A percentile compares a stretch with the other conserved stretches of the same genome.
These are phyloP conservation scores for Fusarium tanahbumbuense DNA, from an alignment of 2,329 filamentous ascomycete genomes.

Conservation along the genomic window DNA sequence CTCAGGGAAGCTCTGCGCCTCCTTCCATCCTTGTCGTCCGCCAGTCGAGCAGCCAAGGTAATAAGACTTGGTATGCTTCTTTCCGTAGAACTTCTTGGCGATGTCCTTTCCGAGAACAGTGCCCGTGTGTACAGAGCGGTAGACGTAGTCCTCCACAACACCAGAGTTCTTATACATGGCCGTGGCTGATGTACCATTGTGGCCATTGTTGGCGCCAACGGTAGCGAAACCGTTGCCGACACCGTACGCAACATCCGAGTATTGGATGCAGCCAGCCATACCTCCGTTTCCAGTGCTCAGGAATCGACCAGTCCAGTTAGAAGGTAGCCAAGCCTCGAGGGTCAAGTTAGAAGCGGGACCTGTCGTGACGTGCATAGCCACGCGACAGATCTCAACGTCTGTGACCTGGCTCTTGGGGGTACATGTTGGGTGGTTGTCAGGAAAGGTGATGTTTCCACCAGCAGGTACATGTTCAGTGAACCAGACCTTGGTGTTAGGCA, in stretches of 20 bases:
- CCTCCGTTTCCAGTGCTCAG: constrained; percentile 63
- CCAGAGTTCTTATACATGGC: constrained; percentile 28
- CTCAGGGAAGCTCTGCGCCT: constrained; percentile 64
- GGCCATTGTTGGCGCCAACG: constrained; percentile 60
- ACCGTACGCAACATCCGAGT: constrained; percentile 53
- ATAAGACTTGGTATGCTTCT: constrained; percentile 59
- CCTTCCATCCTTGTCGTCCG: constrained; percentile 67
- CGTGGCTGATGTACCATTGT: constrained; percentile 26
- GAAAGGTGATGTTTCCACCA: constrained; percentile 26
- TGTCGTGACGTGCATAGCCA: constrained; percentile 31
- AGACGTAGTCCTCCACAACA: constrained; percentile 29
- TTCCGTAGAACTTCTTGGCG: constrained; percentile 57
- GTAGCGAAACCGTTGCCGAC: constrained; percentile 57
- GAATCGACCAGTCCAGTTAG: constrained; percentile 60
- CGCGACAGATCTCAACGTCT: constrained; percentile 33
- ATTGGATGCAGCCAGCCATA: constrained; percentile 58
- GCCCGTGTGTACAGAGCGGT: constrained; percentile 36
- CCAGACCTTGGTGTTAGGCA: constrained; percentile 36
- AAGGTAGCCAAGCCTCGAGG: constrained; percentile 60
- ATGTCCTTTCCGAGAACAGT: constrained; percentile 31
- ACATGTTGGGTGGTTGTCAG: constrained; percentile 32
- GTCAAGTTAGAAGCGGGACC: constrained; percentile 40
- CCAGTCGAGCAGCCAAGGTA: constrained; percentile 70
- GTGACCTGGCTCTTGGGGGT: constrained; percentile 25
- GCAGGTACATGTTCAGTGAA: constrained; percentile 34